Evolutionary conservation across 805 yeast species (phyloP), one percentile per base, ranked within the genome.

Genomic region (Zygotorulaspora chibaensis): DNA sequence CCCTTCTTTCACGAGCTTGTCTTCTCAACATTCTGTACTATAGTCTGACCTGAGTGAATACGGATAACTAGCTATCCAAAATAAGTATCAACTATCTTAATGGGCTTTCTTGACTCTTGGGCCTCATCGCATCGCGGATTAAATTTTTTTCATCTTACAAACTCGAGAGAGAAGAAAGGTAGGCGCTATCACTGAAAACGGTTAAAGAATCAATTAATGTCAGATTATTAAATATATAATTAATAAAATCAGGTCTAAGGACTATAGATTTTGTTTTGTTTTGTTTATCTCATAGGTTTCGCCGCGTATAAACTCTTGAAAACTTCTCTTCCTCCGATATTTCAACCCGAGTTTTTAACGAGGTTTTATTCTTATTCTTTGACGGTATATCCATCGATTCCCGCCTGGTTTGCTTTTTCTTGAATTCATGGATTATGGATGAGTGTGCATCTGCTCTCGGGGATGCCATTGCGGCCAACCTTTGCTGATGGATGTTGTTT

Each of bases 1-100:
- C 98, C 66, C 95, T 80, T 71, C 99, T 79, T 66, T 93, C 97
- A 70, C 99, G 81, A 7, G 98, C 97, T 62, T 91, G 96, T 72
- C 88, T 80, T 68, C 99, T 80, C 46, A 88, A 68, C 96, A 76
- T 76, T 13, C 8, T 16, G 27, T 23, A 2, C 40, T 13, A n/a
- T 41, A 18, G 15, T 10, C 13, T 34, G 38, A 7, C 1, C 10
- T 7, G 25, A 20, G 25, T 20, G 25, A 20, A 7, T 20, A 20
- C 4, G 7, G 25, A 20, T 7, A 20, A 20, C 25, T 7, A 20
- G 25, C 4, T 20, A 20, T 4, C 7, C 7, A 20, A 20, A 5
- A 20, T 20, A 20, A 5, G 25, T 20, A 20, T 20, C 7, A 5
- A 20, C 25, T 20, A 7, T 20, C n/a, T 20, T 20, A 7, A 20